Conservation (phyloP, 768 basidiomycete species). For the Rhodotorula paludigena region DNA sequence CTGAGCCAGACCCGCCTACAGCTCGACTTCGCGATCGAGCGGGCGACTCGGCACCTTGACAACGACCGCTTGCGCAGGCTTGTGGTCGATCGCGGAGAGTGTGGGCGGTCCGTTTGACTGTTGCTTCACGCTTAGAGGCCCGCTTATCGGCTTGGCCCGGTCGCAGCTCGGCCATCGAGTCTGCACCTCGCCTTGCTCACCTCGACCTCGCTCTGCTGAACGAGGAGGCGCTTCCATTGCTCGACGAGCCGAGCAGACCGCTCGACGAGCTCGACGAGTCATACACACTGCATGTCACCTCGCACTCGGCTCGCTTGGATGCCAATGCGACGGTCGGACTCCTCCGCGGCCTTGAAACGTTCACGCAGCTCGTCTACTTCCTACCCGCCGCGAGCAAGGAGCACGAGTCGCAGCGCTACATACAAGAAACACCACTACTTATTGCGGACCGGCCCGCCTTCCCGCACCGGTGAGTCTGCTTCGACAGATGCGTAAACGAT, state of each 20-base stretch:
- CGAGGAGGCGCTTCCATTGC: neutral
- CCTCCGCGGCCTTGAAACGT: conserved; percentile 70
- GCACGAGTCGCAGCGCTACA: neutral
- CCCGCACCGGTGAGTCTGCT: conserved; percentile 17
- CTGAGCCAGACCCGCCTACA: neutral
- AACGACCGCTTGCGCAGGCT: neutral
- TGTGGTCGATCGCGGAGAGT: neutral
- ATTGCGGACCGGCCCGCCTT: conserved; percentile 29
- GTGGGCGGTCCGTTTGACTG: neutral
- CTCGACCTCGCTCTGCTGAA: neutral
- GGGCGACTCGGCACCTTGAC: neutral
- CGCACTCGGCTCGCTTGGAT: conserved; percentile 52
- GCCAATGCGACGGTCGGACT: conserved; percentile 64
- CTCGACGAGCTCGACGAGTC: conserved; percentile 57
- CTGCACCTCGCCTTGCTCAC: neutral
- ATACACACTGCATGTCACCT: conserved; percentile 55
- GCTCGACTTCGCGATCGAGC: neutral
- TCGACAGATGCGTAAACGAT: no score
- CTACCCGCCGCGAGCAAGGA: neutral
- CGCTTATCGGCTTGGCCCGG: no score
- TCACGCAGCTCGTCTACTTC: conserved; percentile 63
- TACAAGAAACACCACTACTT: conserved; percentile 1
- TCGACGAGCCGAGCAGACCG: neutral
- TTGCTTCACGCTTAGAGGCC: no score
- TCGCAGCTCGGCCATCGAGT: neutral